Base-by-base conservation (phyloP, 345 rosid genomes). In the Populus davidiana region DNA sequence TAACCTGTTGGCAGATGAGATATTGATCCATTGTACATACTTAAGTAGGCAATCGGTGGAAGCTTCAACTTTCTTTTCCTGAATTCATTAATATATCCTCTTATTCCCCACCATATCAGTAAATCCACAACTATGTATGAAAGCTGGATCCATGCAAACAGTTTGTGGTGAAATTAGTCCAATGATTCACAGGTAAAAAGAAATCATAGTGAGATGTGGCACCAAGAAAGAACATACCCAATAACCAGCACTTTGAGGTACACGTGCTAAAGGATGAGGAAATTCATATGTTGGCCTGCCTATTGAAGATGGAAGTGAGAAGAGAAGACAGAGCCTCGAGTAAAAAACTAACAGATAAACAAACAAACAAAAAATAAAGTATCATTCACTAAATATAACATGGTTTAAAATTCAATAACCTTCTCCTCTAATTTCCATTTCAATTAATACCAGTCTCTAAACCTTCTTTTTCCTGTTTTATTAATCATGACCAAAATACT, bases 281-380 rank as follows among this genome's bases (percentile, higher is more conserved):
- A 96, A 96, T 84, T 93, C 99, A 84, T 85, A 85, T 43, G 99
- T 96, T 39, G 99, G 99, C 97, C 99, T 96, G 99, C 88, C 94
- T 88, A 96, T 83, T 74, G 78, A 84, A 80, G 77, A 85, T 76
- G 68, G 87, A 85, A 82, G 87, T 93, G 80, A 91, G 94, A 76
- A 78, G 80, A 91, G 94, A 76, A 78, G 80, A 68, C 70, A 87
- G 64, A 75, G 69, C 74, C 78, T 64, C 66, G 44, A 73, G 80
- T 56, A 80, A 62, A 79, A 35, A 65, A 41, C 59, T 20, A 49
- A 13, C 14, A 73, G 16, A 61, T 29, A 13, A 44, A 63, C 65
- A 43, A 64, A 2, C 56, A 50, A 38, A 76, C 49, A 54, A 39
- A 65, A 39, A 4, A 67, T 38, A 31, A 67, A 67, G 47, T 23